A percentile compares a stretch with the other conserved stretches of the same genome.
These are phyloP conservation scores for Pyrenophora teres DNA, from an alignment of 2,329 filamentous ascomycete genomes.

Conservation along the genomic window DNA sequence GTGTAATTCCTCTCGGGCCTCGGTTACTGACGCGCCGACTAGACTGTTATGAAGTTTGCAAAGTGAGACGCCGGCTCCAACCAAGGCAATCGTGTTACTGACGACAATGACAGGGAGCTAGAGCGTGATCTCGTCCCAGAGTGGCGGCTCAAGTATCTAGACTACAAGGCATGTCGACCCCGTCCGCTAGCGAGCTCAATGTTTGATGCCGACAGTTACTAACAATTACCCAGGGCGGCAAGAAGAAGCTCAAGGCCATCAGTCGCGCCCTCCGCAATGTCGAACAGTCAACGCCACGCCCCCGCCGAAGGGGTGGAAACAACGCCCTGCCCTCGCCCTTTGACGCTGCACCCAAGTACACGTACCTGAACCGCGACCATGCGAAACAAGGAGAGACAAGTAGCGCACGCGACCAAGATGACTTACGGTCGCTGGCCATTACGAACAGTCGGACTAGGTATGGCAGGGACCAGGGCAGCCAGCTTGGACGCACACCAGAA, in stretches of 20 bases:
- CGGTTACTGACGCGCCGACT: slow-evolving; percentile 15
- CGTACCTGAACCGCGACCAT: slow-evolving; percentile 47
- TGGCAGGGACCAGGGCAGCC: slow-evolving; percentile 19
- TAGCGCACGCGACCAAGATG: slow-evolving; percentile 26
- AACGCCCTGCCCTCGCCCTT: slow-evolving; percentile 42
- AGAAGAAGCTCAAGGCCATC: slow-evolving; percentile 90
- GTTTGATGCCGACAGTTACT: slow-evolving; percentile 10
- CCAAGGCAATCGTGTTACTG: background rate
- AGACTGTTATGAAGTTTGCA: slow-evolving; percentile 62
- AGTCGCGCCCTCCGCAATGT: slow-evolving; percentile 68
- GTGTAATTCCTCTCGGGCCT: background rate
- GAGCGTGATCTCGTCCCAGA: slow-evolving; percentile 89
- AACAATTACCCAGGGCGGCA: slow-evolving; percentile 62
- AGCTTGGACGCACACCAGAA: slow-evolving; percentile 26
- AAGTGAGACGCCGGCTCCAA: slow-evolving; percentile 53
- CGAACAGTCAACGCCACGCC: slow-evolving; percentile 56
- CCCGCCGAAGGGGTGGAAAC: slow-evolving; percentile 44
- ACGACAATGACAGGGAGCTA: slow-evolving; percentile 64
- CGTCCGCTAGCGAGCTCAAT: slow-evolving; percentile 12
- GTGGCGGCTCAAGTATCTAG: slow-evolving; percentile 91
- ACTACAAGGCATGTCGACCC: slow-evolving; percentile 76
- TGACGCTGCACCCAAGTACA: slow-evolving; percentile 48
- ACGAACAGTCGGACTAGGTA: slow-evolving; percentile 28
- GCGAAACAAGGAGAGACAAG: slow-evolving; percentile 22
- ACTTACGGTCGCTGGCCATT: slow-evolving; percentile 32